Percentiles rank a stretch among this genome's conserved stretches.
These are phyloP conservation scores for Ambrosia artemisiifolia DNA, from an alignment of 129 eudicot species.

Conservation along the genomic window DNA sequence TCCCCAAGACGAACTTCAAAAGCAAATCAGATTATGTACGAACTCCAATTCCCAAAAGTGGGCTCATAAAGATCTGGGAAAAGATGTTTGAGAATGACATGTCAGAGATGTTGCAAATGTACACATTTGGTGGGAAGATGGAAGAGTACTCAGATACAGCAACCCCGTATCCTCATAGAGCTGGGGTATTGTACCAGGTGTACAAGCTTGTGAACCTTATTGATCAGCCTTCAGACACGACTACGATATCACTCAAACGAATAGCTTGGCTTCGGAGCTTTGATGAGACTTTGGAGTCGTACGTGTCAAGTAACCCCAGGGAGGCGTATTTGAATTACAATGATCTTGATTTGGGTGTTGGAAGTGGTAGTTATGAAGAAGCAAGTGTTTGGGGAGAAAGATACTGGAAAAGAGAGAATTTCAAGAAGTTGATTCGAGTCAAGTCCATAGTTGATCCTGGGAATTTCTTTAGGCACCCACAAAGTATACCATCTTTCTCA, in stretches of 20 bases:
- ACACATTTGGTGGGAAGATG: slow-evolving; percentile 22
- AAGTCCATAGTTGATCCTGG: slow-evolving; percentile 20
- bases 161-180: background rate
- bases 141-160: slow-evolving; percentile 7
- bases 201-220: background rate
- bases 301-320: slow-evolving; percentile 26
- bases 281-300: slow-evolving; percentile 11
- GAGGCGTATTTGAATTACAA: slow-evolving; percentile 23
- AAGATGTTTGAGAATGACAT: slow-evolving; percentile 5
- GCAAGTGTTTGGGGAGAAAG: background rate
- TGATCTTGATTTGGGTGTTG: slow-evolving; percentile 32
- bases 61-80: background rate
- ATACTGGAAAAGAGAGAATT: slow-evolving; percentile 19
- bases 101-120: background rate
- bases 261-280: slow-evolving; percentile 14
- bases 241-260: background rate
- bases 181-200: background rate
- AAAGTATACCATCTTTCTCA: slow-evolving; percentile 21
- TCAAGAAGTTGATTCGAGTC: slow-evolving; percentile 23
- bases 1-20: background rate
- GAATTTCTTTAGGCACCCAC: slow-evolving; percentile 26
- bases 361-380: background rate
- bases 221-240: background rate
- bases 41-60: background rate
- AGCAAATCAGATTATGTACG: slow-evolving; percentile 14